phyloP scores from a whole-genome alignment of 257 asterid genomes.

The Solanum stenotomum region DNA sequence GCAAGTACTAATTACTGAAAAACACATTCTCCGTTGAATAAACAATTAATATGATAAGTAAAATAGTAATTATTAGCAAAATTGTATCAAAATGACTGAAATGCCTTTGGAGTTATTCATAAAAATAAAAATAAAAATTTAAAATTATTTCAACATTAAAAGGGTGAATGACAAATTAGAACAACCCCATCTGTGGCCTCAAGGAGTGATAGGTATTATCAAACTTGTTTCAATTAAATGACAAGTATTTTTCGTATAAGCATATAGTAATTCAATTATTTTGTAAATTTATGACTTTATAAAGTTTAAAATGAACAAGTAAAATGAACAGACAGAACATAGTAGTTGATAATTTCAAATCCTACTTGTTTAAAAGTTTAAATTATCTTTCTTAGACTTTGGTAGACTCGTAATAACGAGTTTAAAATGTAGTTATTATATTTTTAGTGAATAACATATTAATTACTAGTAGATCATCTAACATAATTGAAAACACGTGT shows the following conservation, averaged over 20 bases:
- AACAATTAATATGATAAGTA: background rate
- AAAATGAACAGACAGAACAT: too few species aligned
- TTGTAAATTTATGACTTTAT: background rate
- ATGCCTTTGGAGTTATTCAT: background rate
- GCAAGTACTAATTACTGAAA: background rate
- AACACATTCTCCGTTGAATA: too few species aligned
- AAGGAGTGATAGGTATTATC: background rate
- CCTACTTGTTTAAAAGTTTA: background rate
- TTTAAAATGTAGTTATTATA: background rate
- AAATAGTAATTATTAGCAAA: background rate
- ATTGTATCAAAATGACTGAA: background rate
- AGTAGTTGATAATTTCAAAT: background rate
- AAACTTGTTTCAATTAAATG: background rate
- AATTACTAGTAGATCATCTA: background rate
- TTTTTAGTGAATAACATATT: background rate
- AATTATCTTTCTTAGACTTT: background rate
- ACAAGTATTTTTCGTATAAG: too few species aligned
- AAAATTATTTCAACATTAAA: background rate
- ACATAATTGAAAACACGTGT: background rate
- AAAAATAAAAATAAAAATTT: too few species aligned
- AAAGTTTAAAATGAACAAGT: too few species aligned
- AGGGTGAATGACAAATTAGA: background rate
- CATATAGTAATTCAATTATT: too few species aligned
- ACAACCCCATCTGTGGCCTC: background rate
- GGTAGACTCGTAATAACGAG: background rate